These are phyloP conservation scores for Talaromyces sp. DNA, from an alignment of 2,329 filamentous ascomycete genomes.

Conservation along the genomic window DNA sequence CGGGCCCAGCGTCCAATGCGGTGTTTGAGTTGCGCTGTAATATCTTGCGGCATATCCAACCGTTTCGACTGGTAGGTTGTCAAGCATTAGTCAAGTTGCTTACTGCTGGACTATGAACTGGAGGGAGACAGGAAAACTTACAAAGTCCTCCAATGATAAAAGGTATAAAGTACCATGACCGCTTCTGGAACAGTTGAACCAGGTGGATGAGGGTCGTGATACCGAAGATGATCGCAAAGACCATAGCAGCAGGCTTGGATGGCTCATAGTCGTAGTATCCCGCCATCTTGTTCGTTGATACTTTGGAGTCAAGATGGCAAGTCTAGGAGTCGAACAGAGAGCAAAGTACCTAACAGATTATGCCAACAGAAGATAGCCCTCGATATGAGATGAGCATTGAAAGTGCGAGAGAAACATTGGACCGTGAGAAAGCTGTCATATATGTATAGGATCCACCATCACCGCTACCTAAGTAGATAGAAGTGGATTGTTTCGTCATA, in stretches of 20 bases:
- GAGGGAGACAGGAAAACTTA: slow-evolving; percentile 20
- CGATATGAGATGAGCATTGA: background rate
- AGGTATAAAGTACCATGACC: slow-evolving; percentile 46
- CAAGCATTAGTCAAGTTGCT: background rate
- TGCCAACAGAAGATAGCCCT: background rate
- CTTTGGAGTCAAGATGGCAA: background rate
- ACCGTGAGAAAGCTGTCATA: background rate
- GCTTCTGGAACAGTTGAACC: slow-evolving; percentile 39
- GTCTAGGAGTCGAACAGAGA: background rate
- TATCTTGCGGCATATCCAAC: slow-evolving; percentile 3
- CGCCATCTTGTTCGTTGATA: slow-evolving; percentile 16
- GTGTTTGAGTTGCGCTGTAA: slow-evolving; percentile 6
- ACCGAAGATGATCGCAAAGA: slow-evolving; percentile 45
- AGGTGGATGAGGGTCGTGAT: slow-evolving; percentile 39
- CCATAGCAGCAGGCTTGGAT: slow-evolving; percentile 41
- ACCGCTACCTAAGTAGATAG: background rate
- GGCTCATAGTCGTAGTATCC: slow-evolving; percentile 39
- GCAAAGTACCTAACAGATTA: background rate
- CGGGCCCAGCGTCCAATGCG: background rate
- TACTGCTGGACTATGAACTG: background rate
- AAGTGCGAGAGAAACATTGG: background rate
- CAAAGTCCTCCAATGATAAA: slow-evolving; percentile 37
- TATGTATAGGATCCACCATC: background rate
- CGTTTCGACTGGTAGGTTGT: background rate
- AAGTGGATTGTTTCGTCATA: background rate